Conservation (phyloP, 2,329 filamentous ascomycete genomes). For the Thielaviopsis punctulata region DNA sequence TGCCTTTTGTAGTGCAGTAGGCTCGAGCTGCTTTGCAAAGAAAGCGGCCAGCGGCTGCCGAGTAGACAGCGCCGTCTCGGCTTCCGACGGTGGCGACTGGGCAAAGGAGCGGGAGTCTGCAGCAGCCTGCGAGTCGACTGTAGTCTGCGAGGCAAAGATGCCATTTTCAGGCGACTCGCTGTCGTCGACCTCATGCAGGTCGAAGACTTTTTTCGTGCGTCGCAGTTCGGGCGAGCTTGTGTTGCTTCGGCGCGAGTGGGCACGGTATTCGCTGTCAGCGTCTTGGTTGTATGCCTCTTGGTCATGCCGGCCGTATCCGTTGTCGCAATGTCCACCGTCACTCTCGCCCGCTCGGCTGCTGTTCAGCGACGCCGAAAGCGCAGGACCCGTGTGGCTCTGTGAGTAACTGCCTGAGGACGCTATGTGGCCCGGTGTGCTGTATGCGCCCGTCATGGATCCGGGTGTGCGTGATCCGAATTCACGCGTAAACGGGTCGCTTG, state of each 20-base stretch:
- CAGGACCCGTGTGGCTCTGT: not conserved
- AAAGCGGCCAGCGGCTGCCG: constrained; percentile 5
- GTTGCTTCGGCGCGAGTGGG: not conserved
- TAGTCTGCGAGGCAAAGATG: not conserved
- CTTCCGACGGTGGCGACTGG: constrained; percentile 2
- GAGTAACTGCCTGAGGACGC: not conserved
- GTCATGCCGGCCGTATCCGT: too few species aligned
- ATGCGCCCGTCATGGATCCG: not conserved
- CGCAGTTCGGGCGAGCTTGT: not conserved
- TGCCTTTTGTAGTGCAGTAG: constrained; percentile 9
- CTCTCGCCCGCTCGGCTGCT: not conserved
- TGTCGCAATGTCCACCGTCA: not conserved
- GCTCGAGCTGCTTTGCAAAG: not conserved
- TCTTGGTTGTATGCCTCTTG: too few species aligned
- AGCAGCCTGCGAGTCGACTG: not conserved
- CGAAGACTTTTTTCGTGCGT: not conserved
- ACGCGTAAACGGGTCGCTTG: not conserved
- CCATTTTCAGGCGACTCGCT: not conserved
- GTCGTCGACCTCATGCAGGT: not conserved
- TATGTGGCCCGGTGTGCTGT: not conserved
- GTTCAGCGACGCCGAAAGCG: not conserved
- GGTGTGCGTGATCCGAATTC: constrained; percentile 4
- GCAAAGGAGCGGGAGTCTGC: not conserved
- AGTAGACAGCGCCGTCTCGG: constrained; percentile 4
- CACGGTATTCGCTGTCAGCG: not conserved